These are phyloP conservation scores for Yarrowia sp. DNA, from an alignment of 805 yeast genomes.

Conservation along the genomic window DNA sequence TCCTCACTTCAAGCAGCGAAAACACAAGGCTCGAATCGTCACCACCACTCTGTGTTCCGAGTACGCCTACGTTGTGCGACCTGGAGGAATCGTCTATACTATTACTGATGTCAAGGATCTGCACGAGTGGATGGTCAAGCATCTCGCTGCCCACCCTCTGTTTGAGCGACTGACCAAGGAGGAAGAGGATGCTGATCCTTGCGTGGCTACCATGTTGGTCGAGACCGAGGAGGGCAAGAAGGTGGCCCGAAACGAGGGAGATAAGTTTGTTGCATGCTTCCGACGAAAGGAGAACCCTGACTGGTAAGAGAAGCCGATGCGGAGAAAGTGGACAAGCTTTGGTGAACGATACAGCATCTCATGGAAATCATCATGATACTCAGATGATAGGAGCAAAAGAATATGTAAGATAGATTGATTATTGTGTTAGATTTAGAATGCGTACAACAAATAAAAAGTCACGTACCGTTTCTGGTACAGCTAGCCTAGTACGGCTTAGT, in stretches of 20 bases:
- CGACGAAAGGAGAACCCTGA: slow-evolving; percentile 47
- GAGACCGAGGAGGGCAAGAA: slow-evolving; percentile 99
- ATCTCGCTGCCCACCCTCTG: slow-evolving; percentile 84
- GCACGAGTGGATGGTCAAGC: slow-evolving; percentile 95
- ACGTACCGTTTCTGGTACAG: no score
- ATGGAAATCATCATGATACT: background rate
- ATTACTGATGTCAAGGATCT: slow-evolving; percentile 93
- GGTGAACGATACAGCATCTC: no score
- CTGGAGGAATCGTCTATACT: slow-evolving; percentile 86
- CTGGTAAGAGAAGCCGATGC: no score
- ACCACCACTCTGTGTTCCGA: slow-evolving; percentile 86
- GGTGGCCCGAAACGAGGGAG: slow-evolving; percentile 85
- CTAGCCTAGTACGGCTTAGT: background rate
- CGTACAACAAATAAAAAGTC: no score
- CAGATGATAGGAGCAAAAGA: background rate
- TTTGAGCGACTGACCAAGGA: slow-evolving; percentile 75
- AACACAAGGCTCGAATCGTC: slow-evolving; percentile 94
- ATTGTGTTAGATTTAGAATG: background rate
- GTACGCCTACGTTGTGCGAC: slow-evolving; percentile 83
- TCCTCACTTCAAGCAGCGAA: slow-evolving; percentile 96
- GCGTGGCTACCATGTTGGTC: slow-evolving; percentile 82
- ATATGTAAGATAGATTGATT: slow-evolving; percentile 2
- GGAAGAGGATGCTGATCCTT: slow-evolving; percentile 75
- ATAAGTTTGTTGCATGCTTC: slow-evolving; percentile 84
- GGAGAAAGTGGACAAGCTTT: no score